Evolutionary conservation across 805 yeast species (phyloP).

Genomic region (Metschnikowia cubensis): DNA sequence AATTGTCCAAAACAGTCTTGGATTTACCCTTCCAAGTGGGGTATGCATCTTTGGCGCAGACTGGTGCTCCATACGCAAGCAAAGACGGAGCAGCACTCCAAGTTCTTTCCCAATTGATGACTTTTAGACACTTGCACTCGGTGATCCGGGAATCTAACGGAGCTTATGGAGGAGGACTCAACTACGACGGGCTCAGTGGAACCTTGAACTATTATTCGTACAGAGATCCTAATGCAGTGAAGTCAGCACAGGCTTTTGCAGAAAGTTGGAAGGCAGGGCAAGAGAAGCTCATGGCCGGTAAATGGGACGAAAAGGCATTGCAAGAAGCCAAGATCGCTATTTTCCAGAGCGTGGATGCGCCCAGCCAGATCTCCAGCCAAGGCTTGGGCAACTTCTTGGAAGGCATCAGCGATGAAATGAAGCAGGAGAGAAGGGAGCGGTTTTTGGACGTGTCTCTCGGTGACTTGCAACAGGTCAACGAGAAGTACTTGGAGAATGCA

Average conservation of each 20-base stretch:
- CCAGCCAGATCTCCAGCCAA: slow-evolving; percentile 74
- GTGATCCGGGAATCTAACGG: slow-evolving; percentile 95
- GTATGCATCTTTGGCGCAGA: slow-evolving; percentile 64
- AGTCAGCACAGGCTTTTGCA: slow-evolving; percentile 59
- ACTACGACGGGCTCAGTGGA: slow-evolving; percentile 78
- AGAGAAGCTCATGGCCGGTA: slow-evolving; percentile 27
- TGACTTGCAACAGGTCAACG: slow-evolving; percentile 65
- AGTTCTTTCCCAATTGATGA: slow-evolving; percentile 71
- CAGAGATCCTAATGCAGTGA: slow-evolving; percentile 84
- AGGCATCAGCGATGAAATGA: slow-evolving; percentile 72
- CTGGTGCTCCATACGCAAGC: slow-evolving; percentile 63
- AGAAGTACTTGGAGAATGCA: slow-evolving; percentile 50
- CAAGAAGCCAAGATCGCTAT: slow-evolving; percentile 88
- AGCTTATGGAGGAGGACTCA: slow-evolving; percentile 96
- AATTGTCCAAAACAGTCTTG: slow-evolving; percentile 42
- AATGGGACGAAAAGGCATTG: slow-evolving; percentile 61
- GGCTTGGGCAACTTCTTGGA: slow-evolving; percentile 64
- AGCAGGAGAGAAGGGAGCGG: slow-evolving; percentile 73
- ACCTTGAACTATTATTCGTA: slow-evolving; percentile 80
- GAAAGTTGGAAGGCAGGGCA: slow-evolving; percentile 42
- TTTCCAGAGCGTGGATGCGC: slow-evolving; percentile 91
- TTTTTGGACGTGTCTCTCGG: slow-evolving; percentile 60
- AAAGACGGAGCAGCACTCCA: slow-evolving; percentile 84
- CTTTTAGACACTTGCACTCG: slow-evolving; percentile 80
- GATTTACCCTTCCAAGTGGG: slow-evolving; percentile 85